Base-by-base conservation (phyloP, 768 basidiomycete genomes). In the Lanmaoa pseudosensibilis region DNA sequence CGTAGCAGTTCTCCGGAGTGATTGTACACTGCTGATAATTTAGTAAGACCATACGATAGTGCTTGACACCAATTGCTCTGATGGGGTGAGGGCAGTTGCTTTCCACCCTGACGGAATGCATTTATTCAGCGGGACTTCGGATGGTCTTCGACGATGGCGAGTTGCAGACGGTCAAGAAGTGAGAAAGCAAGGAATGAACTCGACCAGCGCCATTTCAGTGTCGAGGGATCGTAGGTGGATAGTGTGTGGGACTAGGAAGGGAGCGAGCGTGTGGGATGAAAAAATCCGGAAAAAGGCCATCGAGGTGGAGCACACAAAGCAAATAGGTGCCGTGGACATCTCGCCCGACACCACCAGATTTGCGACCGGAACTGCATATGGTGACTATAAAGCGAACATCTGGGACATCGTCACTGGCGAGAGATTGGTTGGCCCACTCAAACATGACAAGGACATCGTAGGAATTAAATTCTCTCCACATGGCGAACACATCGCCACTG, bases 61-160 rank as follows among this genome's bases (percentile, higher is more conserved):
- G 27, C 8, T 44, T n/a, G n/a, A 50, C 9, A 30, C 50, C 12
- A 16, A n/a, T 11, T 2, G 7, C 13, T 21, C 32, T 21, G 0
- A 3, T 13, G 1, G 1, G 11, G 23, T 25, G 23, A 25, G 16
- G 21, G 5, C 34, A 8, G 6, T 57, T 5, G 39, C 54, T 3
- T 56, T 55, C 51, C 37, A 55, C 4, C 23, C 37, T 0, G 52
- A 56, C 3, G 52, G 55, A 8, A 21, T 3, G 10, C 55, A 56
- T 40, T 9, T 55, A 5, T 23, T 33, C 3, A n/a, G 34, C 15
- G 55, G 37, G 25, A 19, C 3, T 4, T 0, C 0, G 0, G 5
- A 15, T 15, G 52, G 34, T 3, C 3, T 55, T n/a, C 55, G 12
- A 54, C 51, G 15, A 15, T 55, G 52, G 41, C 55, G 36, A n/a